Evolutionary conservation across 1,284 basidiomycete genomes (phyloP).

Genomic region (Microbotryum lychnidis-dioicae): DNA sequence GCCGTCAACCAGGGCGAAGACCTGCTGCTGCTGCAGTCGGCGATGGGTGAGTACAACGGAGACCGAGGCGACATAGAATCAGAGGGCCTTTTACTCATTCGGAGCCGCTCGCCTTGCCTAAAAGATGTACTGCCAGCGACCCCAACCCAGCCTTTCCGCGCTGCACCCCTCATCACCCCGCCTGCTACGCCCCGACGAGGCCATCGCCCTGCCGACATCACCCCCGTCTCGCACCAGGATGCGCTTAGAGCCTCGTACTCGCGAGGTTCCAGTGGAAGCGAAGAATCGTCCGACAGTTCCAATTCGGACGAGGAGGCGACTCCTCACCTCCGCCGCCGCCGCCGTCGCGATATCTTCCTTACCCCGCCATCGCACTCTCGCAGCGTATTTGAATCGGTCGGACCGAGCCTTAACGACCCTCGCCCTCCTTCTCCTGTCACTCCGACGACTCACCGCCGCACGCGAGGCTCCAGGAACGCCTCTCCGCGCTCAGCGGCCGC

Average conservation of each 20-base stretch:
- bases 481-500: slow-evolving; percentile 3
- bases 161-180: slow-evolving; percentile 21
- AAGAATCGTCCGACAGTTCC: slow-evolving; percentile 1
- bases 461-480: not conserved
- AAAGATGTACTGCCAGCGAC: slow-evolving; percentile 7
- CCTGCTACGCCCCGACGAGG: slow-evolving; percentile 22
- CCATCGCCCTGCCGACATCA: slow-evolving; percentile 3
- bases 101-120: not conserved
- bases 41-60: not conserved
- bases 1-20: slow-evolving; percentile 4
- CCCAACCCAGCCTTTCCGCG: slow-evolving; percentile 14
- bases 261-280: not conserved
- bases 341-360: slow-evolving; percentile 4
- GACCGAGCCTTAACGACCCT: not conserved
- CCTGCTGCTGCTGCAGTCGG: not conserved
- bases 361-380: slow-evolving; percentile 16
- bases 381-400: slow-evolving; percentile 15
- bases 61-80: not conserved
- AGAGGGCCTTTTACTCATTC: too few relatives aligned
- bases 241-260: too few relatives aligned
- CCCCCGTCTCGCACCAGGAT: not conserved
- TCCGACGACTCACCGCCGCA: slow-evolving; percentile 13
- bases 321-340: not conserved
- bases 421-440: slow-evolving; percentile 27
- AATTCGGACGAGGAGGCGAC: slow-evolving; percentile 1